Evolutionary conservation across 306 rosid genomes (phyloP), one percentile per base, ranked within the genome.

Genomic region (Rosa rugosa): DNA sequence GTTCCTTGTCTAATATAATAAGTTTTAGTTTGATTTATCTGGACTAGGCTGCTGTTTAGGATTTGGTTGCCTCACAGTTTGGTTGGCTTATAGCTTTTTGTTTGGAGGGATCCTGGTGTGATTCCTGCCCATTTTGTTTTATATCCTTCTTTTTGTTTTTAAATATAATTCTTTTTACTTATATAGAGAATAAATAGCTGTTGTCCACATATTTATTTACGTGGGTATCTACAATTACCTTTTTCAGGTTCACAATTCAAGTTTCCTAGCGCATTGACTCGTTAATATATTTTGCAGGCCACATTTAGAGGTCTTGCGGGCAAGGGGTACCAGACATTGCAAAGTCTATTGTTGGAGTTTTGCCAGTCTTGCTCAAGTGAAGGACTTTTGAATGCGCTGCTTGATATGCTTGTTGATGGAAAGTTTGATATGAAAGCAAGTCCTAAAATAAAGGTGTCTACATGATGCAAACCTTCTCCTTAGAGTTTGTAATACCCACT

Each of bases 361-460:
- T 91, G 93, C 86, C 96, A 82, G 67, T 86, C 88, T 77, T 91
- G 80, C 88, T 85, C 93, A 72, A 91, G 97, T 77, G 93, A 87
- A 85, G 89, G 85, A 53, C 91, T 95, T 82, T 77, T 95, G 83
- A 91, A 80, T 86, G 92, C 78, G 17, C 82, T 95, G 84, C 98
- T 95, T 44, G 94, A 93, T 83, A 92, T 95, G 99, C 98, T 95
- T 80, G 91, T 91, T 79, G 99, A 95, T 85, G 98, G 98, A 81
- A 92, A 77, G 82, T 95, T 92, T 84, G 97, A 95, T 68, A 71
- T 84, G 57, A 91, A 90, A 85, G 86, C 69, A 78, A 80, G 89
- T 81, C 91, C 99, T 69, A 85, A 86, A 79, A 92, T 95, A 84
- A 93, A 95, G 99, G 99, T 95, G 80, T 83, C 69, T 64, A 45